These are phyloP conservation scores for Venturia asperata DNA, from an alignment of 2,329 filamentous ascomycete genomes.

Conservation along the genomic window DNA sequence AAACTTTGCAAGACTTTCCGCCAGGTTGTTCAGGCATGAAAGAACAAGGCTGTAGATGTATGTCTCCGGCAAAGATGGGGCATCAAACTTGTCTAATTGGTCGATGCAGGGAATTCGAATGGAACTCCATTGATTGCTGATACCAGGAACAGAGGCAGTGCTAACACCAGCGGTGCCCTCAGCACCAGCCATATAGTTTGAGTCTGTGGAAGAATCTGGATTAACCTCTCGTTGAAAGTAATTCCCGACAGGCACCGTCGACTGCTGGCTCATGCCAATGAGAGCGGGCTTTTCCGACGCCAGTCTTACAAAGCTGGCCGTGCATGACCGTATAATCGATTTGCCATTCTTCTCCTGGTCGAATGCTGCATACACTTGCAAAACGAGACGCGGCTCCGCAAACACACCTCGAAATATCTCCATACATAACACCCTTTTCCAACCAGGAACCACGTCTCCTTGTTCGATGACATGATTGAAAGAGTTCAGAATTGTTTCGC, in stretches of 20 bases:
- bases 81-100: slow-evolving; percentile 84
- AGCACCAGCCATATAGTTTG: slow-evolving; percentile 80
- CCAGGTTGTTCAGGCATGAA: slow-evolving; percentile 81
- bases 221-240: slow-evolving; percentile 23
- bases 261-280: slow-evolving; percentile 85
- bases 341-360: slow-evolving; percentile 67
- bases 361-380: slow-evolving; percentile 73
- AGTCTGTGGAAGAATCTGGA: slow-evolving; percentile 30
- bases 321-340: slow-evolving; percentile 70
- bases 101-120: slow-evolving; percentile 85
- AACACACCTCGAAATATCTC: slow-evolving; percentile 85
- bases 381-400: slow-evolving; percentile 67
- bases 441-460: slow-evolving; percentile 59
- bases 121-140: slow-evolving; percentile 87
- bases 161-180: slow-evolving; percentile 51
- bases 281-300: slow-evolving; percentile 84
- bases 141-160: slow-evolving; percentile 55
- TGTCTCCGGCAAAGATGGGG: slow-evolving; percentile 77
- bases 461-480: slow-evolving; percentile 83
- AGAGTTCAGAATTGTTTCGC: slow-evolving; percentile 72
- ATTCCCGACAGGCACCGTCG: slow-evolving; percentile 65
- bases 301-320: slow-evolving; percentile 82
- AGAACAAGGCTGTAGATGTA: slow-evolving; percentile 88
- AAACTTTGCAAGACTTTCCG: slow-evolving; percentile 88
- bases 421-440: slow-evolving; percentile 87